These are phyloP conservation scores for Rosa hybrid DNA, from an alignment of 331 rosid species.

Conservation along the genomic window DNA sequence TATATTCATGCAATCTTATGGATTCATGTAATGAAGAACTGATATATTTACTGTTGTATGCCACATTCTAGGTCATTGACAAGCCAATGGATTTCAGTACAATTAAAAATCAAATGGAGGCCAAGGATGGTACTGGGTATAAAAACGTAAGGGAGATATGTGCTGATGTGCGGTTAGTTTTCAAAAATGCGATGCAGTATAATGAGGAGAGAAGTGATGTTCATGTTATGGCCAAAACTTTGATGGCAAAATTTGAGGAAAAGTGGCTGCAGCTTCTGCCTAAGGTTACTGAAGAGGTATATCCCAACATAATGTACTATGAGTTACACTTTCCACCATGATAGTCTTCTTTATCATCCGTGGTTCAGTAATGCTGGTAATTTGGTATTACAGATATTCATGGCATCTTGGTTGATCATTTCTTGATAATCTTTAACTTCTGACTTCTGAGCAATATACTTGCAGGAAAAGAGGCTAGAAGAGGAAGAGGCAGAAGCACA, in stretches of 20 bases:
- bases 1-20: neutral
- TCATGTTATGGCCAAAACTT: conserved; percentile 90
- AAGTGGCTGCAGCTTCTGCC: conserved; percentile 90
- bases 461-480: conserved; percentile 79
- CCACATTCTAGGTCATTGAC: conserved; percentile 73
- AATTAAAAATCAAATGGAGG: conserved; percentile 88
- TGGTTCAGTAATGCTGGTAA: conserved; percentile 11
- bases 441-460: conserved; percentile 26
- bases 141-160: conserved; percentile 77
- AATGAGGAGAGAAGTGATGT: conserved; percentile 87
- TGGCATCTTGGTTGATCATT: conserved; percentile 5
- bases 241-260: conserved; percentile 86
- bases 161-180: conserved; percentile 80
- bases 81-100: conserved; percentile 98
- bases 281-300: conserved; percentile 89
- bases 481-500: conserved; percentile 82
- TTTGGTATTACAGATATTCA: conserved; percentile 12
- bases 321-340: neutral
- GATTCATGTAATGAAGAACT: neutral
- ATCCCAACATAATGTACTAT: conserved; percentile 2
- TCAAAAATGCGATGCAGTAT: conserved; percentile 90
- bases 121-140: conserved; percentile 83
- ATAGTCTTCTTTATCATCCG: conserved; percentile 17
- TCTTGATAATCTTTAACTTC: conserved; percentile 21
- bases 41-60: conserved; percentile 26